phyloP scores from a whole-genome alignment of 305 asterid genomes.

The Fraxinus albicans region DNA sequence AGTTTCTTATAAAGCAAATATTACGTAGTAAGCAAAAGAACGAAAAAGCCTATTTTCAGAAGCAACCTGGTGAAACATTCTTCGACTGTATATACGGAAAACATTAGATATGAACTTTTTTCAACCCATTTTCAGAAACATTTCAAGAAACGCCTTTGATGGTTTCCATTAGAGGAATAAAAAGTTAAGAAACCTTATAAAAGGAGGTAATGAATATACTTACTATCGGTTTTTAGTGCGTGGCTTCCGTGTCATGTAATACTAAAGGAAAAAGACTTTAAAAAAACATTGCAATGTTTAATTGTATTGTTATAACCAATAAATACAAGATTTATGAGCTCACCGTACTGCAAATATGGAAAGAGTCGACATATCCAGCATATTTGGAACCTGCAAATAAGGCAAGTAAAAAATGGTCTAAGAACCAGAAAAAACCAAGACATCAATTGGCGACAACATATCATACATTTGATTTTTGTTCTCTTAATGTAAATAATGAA shows the following conservation, averaged over 20 bases:
- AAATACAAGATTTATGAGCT: conserved; percentile 26
- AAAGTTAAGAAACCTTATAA: neutral
- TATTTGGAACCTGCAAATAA: conserved; percentile 71
- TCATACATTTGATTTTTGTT: neutral
- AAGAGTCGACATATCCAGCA: conserved; percentile 83
- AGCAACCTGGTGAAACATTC: neutral
- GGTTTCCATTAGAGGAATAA: neutral
- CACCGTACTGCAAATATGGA: conserved; percentile 93
- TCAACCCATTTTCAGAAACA: neutral
- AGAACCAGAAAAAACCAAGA: conserved; percentile 6
- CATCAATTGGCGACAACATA: neutral
- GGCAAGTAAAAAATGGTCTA: conserved; percentile 3
- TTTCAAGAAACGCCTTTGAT: neutral
- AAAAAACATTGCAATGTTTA: neutral
- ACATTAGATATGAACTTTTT: neutral
- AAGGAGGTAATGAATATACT: neutral
- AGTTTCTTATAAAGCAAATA: neutral
- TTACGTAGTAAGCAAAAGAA: neutral
- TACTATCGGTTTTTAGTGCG: neutral
- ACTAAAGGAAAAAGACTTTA: neutral
- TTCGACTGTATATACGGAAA: neutral
- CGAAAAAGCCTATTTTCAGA: neutral
- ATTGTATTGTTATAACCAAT: neutral
- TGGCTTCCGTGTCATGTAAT: neutral
- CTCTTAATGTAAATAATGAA: neutral